A percentile compares a stretch with the other conserved stretches of the same genome.
Evolutionary conservation across 768 basidiomycete species (phyloP).

Genomic region (Epithele typhae): DNA sequence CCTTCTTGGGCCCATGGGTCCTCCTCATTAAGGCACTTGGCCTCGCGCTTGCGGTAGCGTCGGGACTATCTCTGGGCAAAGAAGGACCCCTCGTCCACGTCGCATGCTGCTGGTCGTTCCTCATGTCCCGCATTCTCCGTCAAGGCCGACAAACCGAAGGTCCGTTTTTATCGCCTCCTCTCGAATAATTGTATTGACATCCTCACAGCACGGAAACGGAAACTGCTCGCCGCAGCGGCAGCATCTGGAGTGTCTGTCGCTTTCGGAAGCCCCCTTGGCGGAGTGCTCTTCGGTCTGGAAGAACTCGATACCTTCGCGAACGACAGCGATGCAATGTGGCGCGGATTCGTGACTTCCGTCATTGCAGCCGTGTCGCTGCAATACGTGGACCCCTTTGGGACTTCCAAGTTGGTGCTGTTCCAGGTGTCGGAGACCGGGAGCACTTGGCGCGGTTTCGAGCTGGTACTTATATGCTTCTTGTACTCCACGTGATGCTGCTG

Average conservation of each 20-base stretch:
- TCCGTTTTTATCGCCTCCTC: constrained; percentile 18
- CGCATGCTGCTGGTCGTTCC: constrained; percentile 74
- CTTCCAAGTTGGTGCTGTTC: constrained; percentile 78
- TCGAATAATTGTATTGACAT: no score
- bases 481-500: neutral
- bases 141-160: constrained; percentile 80
- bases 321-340: constrained; percentile 77
- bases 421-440: constrained; percentile 60
- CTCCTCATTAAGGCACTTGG: constrained; percentile 82
- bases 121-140: constrained; percentile 60
- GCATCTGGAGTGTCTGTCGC: constrained; percentile 87
- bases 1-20: constrained; percentile 83
- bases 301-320: constrained; percentile 66
- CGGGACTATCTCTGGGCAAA: constrained; percentile 81
- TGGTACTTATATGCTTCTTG: constrained; percentile 41
- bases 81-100: constrained; percentile 90
- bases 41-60: constrained; percentile 78
- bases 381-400: constrained; percentile 82
- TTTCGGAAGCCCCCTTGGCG: constrained; percentile 83
- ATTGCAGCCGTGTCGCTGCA: constrained; percentile 83
- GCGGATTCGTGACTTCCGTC: constrained; percentile 86
- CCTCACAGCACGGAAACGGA: constrained; percentile 66
- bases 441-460: constrained; percentile 69
- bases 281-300: constrained; percentile 83
- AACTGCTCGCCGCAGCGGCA: constrained; percentile 76